Percentiles rank a stretch among this genome's conserved stretches.
These are phyloP conservation scores for Fusarium dimerum DNA, from an alignment of 2,329 filamentous ascomycete genomes.

Conservation along the genomic window DNA sequence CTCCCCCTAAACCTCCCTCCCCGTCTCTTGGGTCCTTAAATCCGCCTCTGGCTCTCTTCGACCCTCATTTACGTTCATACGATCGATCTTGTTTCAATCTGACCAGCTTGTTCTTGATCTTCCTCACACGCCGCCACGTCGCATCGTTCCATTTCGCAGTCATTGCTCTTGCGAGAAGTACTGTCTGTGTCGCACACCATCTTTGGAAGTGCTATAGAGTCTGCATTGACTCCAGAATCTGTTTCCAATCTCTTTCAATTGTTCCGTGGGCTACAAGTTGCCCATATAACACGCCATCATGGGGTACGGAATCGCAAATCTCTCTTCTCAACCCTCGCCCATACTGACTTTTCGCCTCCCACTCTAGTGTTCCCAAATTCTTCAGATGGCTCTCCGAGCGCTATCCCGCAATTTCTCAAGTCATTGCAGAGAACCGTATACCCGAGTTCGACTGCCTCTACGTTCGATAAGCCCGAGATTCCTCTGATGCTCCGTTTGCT, in stretches of 20 bases:
- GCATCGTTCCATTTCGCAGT: constrained; percentile 12
- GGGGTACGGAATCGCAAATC: constrained; percentile 27
- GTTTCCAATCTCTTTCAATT: constrained; percentile 7
- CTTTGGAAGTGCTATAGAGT: constrained; percentile 14
- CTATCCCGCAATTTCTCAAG: constrained; percentile 96
- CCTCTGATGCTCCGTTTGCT: constrained; percentile 20
- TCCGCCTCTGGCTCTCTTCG: constrained; percentile 3
- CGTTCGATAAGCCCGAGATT: constrained; percentile 44
- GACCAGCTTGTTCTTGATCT: constrained; percentile 3
- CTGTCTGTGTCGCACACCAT: constrained; percentile 19
- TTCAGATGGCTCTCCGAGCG: constrained; percentile 99
- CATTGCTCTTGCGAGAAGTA: constrained; percentile 22
- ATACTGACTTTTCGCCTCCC: constrained; percentile 18
- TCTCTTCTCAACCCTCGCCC: background rate
- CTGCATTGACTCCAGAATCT: constrained; percentile 3
- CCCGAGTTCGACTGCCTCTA: constrained; percentile 99
- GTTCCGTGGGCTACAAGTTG: constrained; percentile 24
- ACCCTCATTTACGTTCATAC: constrained; percentile 7
- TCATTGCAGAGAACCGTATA: constrained; percentile 98
- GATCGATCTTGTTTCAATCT: constrained; percentile 4
- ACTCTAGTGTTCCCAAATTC: constrained; percentile 74
- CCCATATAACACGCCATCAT: constrained; percentile 26
- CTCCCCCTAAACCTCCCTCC: background rate
- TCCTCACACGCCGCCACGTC: constrained; percentile 11
- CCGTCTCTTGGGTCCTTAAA: background rate